Evolutionary conservation across 2,329 filamentous ascomycete genomes (phyloP).

Genomic region (Gyromitra esculenta): DNA sequence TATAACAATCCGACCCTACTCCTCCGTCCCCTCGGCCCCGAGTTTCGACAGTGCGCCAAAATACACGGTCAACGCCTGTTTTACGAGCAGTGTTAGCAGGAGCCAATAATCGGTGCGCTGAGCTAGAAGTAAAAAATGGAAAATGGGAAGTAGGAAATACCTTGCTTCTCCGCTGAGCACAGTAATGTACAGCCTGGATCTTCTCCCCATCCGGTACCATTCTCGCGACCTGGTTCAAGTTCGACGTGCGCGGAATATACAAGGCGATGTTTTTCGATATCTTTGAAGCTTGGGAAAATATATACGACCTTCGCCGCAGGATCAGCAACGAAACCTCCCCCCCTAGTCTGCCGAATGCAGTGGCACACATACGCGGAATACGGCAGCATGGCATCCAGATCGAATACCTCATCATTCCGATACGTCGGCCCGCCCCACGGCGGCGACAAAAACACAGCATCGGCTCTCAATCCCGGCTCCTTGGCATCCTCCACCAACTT

Average conservation of each 20-base stretch:
- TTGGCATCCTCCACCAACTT: conserved; percentile 68
- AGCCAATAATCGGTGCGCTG: not conserved
- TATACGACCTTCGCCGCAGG: conserved; percentile 66
- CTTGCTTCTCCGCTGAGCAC: conserved; percentile 89
- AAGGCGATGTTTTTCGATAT: conserved; percentile 71
- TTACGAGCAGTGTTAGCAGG: conserved; percentile 19
- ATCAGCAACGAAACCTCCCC: not conserved
- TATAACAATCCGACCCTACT: not conserved
- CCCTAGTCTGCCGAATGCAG: no score
- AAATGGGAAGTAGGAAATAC: conserved; percentile 58
- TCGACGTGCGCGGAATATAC: conserved; percentile 85
- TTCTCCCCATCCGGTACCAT: conserved; percentile 65
- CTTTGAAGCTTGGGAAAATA: conserved; percentile 69
- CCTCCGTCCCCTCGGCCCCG: not conserved
- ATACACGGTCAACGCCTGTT: conserved; percentile 44
- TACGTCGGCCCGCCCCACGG: conserved; percentile 79
- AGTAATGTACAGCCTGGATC: conserved; percentile 86
- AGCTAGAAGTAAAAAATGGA: not conserved
- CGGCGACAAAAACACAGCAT: conserved; percentile 65
- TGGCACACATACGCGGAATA: conserved; percentile 64
- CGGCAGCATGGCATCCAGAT: conserved; percentile 85
- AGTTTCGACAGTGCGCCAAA: conserved; percentile 40
- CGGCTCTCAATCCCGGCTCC: conserved; percentile 63
- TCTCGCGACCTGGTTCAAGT: conserved; percentile 79
- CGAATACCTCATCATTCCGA: conserved; percentile 75